Base-by-base conservation (phyloP, 1,284 basidiomycete species). In the Malassezia furfur region DNA sequence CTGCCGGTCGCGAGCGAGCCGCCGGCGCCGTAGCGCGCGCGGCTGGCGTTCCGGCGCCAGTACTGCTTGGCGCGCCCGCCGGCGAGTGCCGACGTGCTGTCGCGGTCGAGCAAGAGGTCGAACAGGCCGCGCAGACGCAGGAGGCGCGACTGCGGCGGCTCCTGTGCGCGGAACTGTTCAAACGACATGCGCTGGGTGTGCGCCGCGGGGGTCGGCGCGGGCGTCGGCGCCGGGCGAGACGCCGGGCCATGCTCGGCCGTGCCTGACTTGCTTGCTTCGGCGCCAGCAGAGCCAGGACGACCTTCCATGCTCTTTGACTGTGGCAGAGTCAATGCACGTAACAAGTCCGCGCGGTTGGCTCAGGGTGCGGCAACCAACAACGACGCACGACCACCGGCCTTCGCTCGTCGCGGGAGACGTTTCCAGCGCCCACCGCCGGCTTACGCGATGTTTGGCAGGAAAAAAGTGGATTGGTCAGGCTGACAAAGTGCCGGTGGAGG, bases 91-190 rank as follows among this genome's bases (percentile, higher is more conserved):
- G 63, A 59, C 25, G 63, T 60, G 45, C 67, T 66, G 48, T 71
- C 66, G 34, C 65, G 63, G 36, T 74, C 70, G 14, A 74, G 56
- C 15, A 74, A 52, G 5, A 64, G 61, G 35, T 74, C 72, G 25
- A 74, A 74, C 32, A 74, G 63, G 25, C 72, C 70, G 10, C 72
- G 63, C 17, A 74, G 60, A 19, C 72, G 64, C 19, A 74, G 67
- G 6, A 74, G 58, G 9, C 72, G 60, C 14, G 72, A 67, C 57
- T 74, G 72, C 6, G 72, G 72, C 9, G 72, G 72, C 48, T 74
- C 72, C 34, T 74, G 64, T 8, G 66, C 63, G 0, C 72, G 58
- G 36, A 67, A 68, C 50, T 73, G 62, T 22, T 72, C 70, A 40
- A 65, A 74, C 4, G 61, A 57, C 30, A 70, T 63, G 31, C 62